Evolutionary conservation across 306 rosid genomes (phyloP).

Genomic region (Gastrolobium villosum): DNA sequence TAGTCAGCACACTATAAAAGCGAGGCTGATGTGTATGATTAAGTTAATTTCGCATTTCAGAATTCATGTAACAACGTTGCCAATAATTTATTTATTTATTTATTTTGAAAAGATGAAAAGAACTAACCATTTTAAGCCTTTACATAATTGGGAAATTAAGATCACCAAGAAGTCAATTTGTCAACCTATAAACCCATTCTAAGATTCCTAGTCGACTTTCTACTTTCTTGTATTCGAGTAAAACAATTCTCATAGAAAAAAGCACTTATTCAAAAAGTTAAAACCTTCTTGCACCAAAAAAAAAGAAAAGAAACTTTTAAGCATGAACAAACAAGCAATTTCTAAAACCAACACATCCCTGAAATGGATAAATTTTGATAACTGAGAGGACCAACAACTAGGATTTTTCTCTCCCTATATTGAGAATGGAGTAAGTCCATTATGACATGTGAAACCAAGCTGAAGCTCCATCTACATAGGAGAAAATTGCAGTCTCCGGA

Average conservation of each 20-base stretch:
- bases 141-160: background rate
- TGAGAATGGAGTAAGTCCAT: no score
- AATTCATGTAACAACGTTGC: background rate
- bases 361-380: constrained; percentile 1
- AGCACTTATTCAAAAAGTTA: background rate
- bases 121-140: background rate
- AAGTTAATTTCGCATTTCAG: constrained; percentile 2
- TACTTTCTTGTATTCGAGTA: background rate
- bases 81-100: background rate
- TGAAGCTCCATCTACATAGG: no score
- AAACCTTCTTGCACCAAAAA: background rate
- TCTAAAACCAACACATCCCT: background rate
- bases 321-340: background rate
- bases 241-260: background rate
- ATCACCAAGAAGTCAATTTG: background rate
- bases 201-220: background rate
- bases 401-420: background rate
- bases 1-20: background rate
- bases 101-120: background rate
- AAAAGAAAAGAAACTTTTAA: background rate
- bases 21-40: background rate
- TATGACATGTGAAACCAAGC: no score
- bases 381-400: background rate
- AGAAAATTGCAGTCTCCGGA: no score
- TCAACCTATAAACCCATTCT: background rate